Evolutionary conservation across 2,329 filamentous ascomycete genomes (phyloP).

Genomic region (Alternaria arborescens): DNA sequence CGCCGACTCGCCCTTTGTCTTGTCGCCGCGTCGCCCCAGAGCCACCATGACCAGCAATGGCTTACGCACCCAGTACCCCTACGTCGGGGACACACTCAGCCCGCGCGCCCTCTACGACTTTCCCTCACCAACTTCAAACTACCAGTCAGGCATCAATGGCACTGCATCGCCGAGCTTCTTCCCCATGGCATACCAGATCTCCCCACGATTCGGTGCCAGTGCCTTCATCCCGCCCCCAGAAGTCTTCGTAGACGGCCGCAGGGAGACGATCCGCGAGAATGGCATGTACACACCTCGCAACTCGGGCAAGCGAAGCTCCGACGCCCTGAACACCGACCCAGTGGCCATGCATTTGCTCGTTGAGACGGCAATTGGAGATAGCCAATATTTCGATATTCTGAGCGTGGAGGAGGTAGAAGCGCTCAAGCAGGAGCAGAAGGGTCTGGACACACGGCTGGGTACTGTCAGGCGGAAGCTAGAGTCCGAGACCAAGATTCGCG

Average conservation of each 20-base stretch:
- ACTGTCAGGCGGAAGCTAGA: slow-evolving; percentile 82
- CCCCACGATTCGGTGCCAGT: slow-evolving; percentile 47
- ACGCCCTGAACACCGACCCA: slow-evolving; percentile 58
- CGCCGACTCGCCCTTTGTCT: not conserved
- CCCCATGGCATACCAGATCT: slow-evolving; percentile 49
- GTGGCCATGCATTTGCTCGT: slow-evolving; percentile 90
- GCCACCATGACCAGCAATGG: slow-evolving; percentile 45
- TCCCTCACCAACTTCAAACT: slow-evolving; percentile 51
- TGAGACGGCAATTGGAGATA: slow-evolving; percentile 91
- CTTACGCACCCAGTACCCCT: slow-evolving; percentile 48
- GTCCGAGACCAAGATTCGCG: slow-evolving; percentile 91
- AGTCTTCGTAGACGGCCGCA: slow-evolving; percentile 46
- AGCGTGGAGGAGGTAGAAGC: slow-evolving; percentile 91
- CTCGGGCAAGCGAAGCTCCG: slow-evolving; percentile 41
- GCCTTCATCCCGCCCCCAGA: slow-evolving; percentile 51
- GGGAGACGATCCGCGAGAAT: slow-evolving; percentile 37
- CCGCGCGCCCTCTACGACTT: slow-evolving; percentile 47
- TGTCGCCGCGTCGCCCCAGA: slow-evolving; percentile 13
- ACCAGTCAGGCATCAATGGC: slow-evolving; percentile 43
- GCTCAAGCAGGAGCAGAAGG: slow-evolving; percentile 84
- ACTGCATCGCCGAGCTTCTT: slow-evolving; percentile 46
- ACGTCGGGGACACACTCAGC: slow-evolving; percentile 42
- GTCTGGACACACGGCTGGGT: slow-evolving; percentile 78
- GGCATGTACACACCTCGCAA: slow-evolving; percentile 42
- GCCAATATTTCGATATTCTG: slow-evolving; percentile 82